Conservation (phyloP, 2,329 filamentous ascomycete species). For the Xylaria sp. region DNA sequence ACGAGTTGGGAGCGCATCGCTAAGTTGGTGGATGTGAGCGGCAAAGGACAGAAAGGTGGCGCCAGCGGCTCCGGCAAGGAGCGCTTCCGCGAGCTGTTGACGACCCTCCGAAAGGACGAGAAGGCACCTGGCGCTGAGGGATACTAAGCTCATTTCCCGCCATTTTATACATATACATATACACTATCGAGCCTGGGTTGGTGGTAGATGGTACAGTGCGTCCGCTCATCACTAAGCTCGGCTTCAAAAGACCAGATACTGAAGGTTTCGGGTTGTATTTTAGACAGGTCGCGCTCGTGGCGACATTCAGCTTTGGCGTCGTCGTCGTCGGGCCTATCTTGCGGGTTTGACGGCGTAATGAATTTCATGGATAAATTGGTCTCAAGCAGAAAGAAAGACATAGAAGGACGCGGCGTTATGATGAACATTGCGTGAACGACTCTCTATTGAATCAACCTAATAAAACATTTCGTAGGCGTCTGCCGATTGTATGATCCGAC, state of each 20-base stretch:
- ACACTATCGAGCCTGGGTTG: conserved; percentile 8
- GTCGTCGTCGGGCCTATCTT: conserved; percentile 21
- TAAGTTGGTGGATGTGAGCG: conserved; percentile 95
- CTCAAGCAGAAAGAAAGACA: conserved; percentile 14
- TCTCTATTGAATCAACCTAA: conserved; percentile 32
- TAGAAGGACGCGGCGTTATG: conserved; percentile 12
- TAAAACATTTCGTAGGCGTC: conserved; percentile 22
- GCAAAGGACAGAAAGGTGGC: conserved; percentile 87
- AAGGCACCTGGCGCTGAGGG: conserved; percentile 74
- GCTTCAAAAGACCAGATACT: conserved; percentile 10
- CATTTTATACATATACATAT: conserved; percentile 32
- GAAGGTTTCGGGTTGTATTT: conserved; percentile 31
- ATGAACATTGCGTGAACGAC: conserved; percentile 30
- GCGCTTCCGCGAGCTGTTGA: conserved; percentile 88
- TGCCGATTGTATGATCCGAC: conserved; percentile 24
- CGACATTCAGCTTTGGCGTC: conserved; percentile 28
- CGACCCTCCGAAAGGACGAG: conserved; percentile 90
- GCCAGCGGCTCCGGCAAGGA: conserved; percentile 92
- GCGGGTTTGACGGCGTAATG: conserved; percentile 36
- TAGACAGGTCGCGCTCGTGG: conserved; percentile 32
- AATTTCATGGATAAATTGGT: conserved; percentile 30
- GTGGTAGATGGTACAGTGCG: neutral
- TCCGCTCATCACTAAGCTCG: conserved; percentile 14
- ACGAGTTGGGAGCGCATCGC: conserved; percentile 99
- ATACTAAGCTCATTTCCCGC: conserved; percentile 49